phyloP scores from a whole-genome alignment of 1,284 basidiomycete species.

The Quambalaria eucalypti region DNA sequence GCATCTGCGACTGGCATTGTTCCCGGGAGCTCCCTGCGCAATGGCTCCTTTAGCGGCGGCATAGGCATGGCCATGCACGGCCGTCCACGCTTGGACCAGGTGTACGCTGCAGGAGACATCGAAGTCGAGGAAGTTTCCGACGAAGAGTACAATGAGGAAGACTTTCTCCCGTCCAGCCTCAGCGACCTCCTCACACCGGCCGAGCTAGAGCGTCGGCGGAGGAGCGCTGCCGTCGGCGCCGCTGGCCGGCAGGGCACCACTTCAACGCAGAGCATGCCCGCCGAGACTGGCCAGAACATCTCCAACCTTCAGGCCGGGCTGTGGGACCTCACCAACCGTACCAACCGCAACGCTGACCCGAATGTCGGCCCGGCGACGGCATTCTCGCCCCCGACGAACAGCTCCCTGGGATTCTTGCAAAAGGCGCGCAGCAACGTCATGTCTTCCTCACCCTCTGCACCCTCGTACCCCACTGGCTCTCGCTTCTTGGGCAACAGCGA shows the following conservation, averaged over 20 bases:
- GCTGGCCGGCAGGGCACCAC: background rate
- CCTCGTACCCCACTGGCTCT: too few species aligned
- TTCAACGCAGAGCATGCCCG: constrained; percentile 31
- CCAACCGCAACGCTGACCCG: too few species aligned
- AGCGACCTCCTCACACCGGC: constrained; percentile 43
- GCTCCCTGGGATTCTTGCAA: too few species aligned
- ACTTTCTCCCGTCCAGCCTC: constrained; percentile 43
- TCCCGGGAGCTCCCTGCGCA: background rate
- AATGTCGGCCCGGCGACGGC: too few species aligned
- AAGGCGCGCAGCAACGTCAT: too few species aligned
- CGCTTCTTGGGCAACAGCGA: too few species aligned
- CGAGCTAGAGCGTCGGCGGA: constrained; percentile 35
- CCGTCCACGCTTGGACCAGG: too few species aligned
- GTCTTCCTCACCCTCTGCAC: too few species aligned
- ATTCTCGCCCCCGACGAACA: too few species aligned
- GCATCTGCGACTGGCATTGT: too few species aligned
- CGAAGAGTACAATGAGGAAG: constrained; percentile 50
- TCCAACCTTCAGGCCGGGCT: background rate
- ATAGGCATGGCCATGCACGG: too few species aligned
- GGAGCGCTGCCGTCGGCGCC: background rate
- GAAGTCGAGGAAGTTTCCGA: constrained; percentile 22
- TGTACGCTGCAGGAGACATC: background rate
- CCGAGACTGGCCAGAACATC: background rate
- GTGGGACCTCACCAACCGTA: background rate
- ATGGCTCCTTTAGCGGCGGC: background rate